Evolutionary conservation across 2,329 filamentous ascomycete species (phyloP), one percentile per base, ranked within the genome.

Genomic region (Calonectria pseudoreteaudii): DNA sequence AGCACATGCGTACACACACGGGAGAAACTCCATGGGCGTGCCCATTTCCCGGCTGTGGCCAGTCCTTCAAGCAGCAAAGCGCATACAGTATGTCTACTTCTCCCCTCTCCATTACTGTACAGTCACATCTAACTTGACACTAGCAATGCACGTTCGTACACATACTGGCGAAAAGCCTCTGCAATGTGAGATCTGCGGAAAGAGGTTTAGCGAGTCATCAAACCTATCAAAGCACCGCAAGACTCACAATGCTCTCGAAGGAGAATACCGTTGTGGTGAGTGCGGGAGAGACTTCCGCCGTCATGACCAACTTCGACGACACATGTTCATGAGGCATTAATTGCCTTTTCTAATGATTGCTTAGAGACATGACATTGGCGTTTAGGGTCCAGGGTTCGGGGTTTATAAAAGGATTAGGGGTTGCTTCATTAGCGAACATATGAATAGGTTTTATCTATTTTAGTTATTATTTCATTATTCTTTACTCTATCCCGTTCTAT

Each of bases 1-100:
- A 94, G 80, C 93, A 94, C 77, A 87, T 90, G 80, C 89, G 92
- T 23, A 93, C 90, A 2, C 93, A 94, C 79, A 92, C 91, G 0
- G 91, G 91, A 49, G 89, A 91, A 74, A 92, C 90, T 75, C 92
- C 92, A 31, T 92, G 91, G 83, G 84, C 87, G 50, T 94, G 93
- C 80, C 81, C 84, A 13, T 81, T 81, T 31, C 79, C 81, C 4
- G 87, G 86, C 44, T 93, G 91, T 76, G 83, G 82, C 28, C 91
- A 91, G 80, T 85, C 86, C 0, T 94, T 94, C 79, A 91, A 92
- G 67, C 92, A 93, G 75, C 92, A 93, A 76, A 93, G 91, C 75
- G 92, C 92, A 28, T 84, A 93, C 28, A 93, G 91, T 92, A 88
- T 79, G 89, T 85, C 38, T 4, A 1, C 16, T 6, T 65, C 7